Evolutionary conservation across 2,329 filamentous ascomycete species (phyloP).

Genomic region (Aspergillus pseudoviridinutans): DNA sequence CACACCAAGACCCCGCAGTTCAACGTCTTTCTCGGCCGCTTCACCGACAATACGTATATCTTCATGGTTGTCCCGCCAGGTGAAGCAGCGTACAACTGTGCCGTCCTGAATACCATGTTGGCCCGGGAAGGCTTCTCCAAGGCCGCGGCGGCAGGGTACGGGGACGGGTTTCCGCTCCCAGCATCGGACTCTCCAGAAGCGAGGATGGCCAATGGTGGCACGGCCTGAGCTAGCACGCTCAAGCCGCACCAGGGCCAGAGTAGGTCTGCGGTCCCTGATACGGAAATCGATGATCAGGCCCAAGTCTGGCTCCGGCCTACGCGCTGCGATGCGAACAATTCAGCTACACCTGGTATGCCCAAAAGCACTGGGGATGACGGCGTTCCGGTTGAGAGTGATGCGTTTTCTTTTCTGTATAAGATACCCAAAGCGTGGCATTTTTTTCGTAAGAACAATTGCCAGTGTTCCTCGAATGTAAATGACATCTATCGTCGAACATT

Average conservation of each 20-base stretch:
- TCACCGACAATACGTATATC: constrained; percentile 97
- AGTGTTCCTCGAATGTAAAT: neutral
- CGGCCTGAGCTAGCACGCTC: neutral
- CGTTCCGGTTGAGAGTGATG: constrained; percentile 2
- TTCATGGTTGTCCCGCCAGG: constrained; percentile 87
- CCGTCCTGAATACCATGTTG: constrained; percentile 83
- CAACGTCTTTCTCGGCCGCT: constrained; percentile 90
- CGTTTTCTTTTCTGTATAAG: neutral
- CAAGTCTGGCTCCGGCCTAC: neutral
- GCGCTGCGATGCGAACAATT: too few species aligned
- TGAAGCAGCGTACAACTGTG: constrained; percentile 85
- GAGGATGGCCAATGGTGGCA: constrained; percentile 8
- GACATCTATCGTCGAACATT: neutral
- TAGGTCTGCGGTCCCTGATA: neutral
- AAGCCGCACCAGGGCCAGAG: neutral
- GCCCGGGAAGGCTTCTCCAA: constrained; percentile 77
- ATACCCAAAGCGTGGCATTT: neutral
- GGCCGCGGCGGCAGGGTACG: constrained; percentile 47
- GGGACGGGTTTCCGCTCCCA: constrained; percentile 40
- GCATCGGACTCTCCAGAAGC: constrained; percentile 27
- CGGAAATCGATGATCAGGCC: neutral
- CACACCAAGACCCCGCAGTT: constrained; percentile 59
- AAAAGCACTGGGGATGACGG: constrained; percentile 3
- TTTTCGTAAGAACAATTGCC: neutral
- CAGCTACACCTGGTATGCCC: neutral